These are phyloP conservation scores for Rutidosis leptorrhynchoides DNA, from an alignment of 129 eudicot genomes.

Conservation along the genomic window DNA sequence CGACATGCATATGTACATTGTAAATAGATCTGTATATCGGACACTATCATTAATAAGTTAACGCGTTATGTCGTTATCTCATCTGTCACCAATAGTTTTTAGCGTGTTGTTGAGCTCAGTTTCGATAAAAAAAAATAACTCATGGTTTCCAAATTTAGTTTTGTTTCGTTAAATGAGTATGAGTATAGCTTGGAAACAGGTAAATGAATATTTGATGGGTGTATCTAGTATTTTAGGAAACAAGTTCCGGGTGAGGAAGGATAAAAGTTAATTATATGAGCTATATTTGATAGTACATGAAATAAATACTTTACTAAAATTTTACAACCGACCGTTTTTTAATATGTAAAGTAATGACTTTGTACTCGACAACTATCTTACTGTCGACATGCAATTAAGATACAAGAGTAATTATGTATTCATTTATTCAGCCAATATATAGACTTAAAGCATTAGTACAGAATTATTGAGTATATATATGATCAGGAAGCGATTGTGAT, in stretches of 20 bases:
- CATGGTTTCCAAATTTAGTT: no score
- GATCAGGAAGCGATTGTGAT: neutral
- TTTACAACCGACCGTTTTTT: slow-evolving; percentile 6
- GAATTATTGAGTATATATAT: neutral
- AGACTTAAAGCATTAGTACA: neutral
- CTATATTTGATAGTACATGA: slow-evolving; percentile 14
- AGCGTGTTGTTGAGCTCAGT: no score
- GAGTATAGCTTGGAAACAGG: neutral
- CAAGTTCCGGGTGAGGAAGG: slow-evolving; percentile 13
- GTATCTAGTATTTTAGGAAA: slow-evolving; percentile 1
- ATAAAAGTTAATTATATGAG: neutral
- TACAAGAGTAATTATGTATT: no score
- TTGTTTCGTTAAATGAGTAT: no score
- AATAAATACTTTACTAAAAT: slow-evolving; percentile 16
- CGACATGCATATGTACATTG: neutral
- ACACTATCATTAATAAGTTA: no score
- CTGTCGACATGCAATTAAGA: neutral
- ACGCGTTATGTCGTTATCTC: no score
- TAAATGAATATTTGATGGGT: neutral
- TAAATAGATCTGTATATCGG: neutral
- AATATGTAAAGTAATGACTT: slow-evolving; percentile 9
- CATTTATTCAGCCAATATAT: neutral
- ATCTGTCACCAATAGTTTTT: no score
- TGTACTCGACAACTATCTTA: slow-evolving; percentile 19
- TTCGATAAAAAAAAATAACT: no score